Evolutionary conservation across 2,329 filamentous ascomycete species (phyloP).

Genomic region (Aspergillus brasiliensis): DNA sequence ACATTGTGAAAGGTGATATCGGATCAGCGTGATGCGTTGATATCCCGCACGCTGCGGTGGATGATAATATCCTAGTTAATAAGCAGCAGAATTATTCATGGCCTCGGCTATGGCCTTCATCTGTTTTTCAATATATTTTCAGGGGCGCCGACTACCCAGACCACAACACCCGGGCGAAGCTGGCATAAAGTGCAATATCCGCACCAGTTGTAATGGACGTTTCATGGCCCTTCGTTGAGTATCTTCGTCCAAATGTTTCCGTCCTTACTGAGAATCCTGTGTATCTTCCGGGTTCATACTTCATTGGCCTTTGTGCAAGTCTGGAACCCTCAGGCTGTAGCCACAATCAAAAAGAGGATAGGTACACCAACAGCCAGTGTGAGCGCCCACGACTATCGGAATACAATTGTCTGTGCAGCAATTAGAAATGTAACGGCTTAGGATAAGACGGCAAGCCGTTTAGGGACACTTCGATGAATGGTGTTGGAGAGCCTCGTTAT

Average conservation of each 20-base stretch:
- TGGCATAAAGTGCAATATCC: conserved; percentile 40
- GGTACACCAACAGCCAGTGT: conserved; percentile 53
- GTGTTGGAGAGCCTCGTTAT: conserved; percentile 57
- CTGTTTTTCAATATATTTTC: conserved; percentile 33
- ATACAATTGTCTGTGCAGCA: conserved; percentile 53
- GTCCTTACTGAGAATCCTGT: too few species aligned
- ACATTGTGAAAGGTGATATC: conserved; percentile 66
- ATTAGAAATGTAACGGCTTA: conserved; percentile 46
- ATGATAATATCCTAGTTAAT: conserved; percentile 29
- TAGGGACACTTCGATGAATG: conserved; percentile 58
- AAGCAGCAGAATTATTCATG: conserved; percentile 31
- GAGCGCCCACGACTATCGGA: conserved; percentile 54
- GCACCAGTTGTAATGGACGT: conserved; percentile 30
- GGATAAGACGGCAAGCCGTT: conserved; percentile 50
- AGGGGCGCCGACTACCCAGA: conserved; percentile 30
- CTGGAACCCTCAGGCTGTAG: conserved; percentile 34
- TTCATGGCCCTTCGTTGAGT: conserved; percentile 33
- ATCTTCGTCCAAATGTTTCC: conserved; percentile 42
- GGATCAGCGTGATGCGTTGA: conserved; percentile 52
- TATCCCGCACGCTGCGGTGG: conserved; percentile 46
- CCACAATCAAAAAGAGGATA: conserved; percentile 46
- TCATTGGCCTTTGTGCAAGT: conserved; percentile 34
- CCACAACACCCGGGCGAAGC: conserved; percentile 41
- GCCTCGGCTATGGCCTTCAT: conserved; percentile 40
- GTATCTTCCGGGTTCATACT: conserved; percentile 37